Evolutionary conservation across 140 eudicot genomes (phyloP).

Genomic region (Anethum foeniculum): DNA sequence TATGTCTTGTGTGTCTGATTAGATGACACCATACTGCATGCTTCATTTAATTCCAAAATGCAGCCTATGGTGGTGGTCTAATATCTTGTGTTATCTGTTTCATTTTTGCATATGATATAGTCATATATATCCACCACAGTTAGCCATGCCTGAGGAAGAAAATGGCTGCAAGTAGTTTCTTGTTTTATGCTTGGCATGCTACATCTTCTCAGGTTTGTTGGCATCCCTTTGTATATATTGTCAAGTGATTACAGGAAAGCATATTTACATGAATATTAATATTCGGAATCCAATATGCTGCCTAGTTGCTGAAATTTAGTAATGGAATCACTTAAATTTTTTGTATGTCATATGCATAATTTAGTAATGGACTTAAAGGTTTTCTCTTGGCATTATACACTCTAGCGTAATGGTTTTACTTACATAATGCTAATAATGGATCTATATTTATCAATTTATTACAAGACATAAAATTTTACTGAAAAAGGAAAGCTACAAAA

Average conservation of each 20-base stretch:
- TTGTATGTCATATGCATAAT: background rate
- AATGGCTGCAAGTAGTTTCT: background rate
- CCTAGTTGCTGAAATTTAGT: background rate
- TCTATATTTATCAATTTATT: background rate
- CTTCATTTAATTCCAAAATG: background rate
- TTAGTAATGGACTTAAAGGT: background rate
- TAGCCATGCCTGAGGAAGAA: background rate
- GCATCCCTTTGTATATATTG: slow-evolving; percentile 5
- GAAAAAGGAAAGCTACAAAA: background rate
- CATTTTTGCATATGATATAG: background rate
- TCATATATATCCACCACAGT: background rate
- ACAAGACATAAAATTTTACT: background rate
- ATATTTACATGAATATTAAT: background rate
- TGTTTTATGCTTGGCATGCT: background rate
- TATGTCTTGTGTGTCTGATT: background rate
- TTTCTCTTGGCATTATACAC: background rate
- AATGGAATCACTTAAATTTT: background rate
- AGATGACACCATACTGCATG: background rate
- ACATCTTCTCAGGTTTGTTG: background rate
- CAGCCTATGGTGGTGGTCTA: background rate
- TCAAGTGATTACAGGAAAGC: background rate
- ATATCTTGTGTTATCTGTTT: background rate
- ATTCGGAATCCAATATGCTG: background rate
- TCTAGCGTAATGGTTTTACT: background rate
- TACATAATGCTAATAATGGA: background rate